A percentile compares a stretch with the other conserved stretches of the same genome.
Conservation (phyloP, 768 basidiomycete genomes). For the Pholiota conissans region DNA sequence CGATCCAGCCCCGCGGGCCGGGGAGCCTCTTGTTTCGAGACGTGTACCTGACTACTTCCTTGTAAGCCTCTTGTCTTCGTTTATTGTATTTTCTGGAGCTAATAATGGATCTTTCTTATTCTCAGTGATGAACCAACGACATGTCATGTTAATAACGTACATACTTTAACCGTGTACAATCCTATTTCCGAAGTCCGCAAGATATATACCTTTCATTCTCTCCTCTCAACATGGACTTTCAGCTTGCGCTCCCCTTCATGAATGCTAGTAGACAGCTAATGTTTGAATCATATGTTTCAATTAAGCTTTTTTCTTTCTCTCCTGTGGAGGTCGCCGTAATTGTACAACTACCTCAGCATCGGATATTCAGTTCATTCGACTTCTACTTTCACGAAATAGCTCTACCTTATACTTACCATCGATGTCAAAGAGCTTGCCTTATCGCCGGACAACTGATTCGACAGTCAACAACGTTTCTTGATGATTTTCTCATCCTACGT, state of each 20-base stretch:
- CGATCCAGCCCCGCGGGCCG: conserved; percentile 97
- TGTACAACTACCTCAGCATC: background rate
- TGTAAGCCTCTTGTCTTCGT: conserved; percentile 43
- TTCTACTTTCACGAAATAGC: background rate
- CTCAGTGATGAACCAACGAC: conserved; percentile 27
- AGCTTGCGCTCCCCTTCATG: background rate
- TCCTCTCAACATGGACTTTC: conserved; percentile 3
- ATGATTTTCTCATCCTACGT: no score
- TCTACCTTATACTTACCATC: no score
- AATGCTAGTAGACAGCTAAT: conserved; percentile 8
- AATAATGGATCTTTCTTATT: background rate
- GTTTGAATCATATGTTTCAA: conserved; percentile 2
- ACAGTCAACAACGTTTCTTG: no score
- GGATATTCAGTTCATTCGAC: background rate
- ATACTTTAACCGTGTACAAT: conserved; percentile 31
- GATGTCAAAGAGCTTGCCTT: no score
- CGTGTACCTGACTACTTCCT: conserved; percentile 95
- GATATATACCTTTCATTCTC: conserved; percentile 28
- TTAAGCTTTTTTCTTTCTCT: background rate
- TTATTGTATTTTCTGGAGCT: background rate
- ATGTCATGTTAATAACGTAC: conserved; percentile 31
- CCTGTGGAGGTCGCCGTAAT: background rate
- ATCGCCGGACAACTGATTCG: no score
- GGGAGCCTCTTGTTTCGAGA: conserved; percentile 96
- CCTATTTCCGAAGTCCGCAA: conserved; percentile 26